phyloP scores from a whole-genome alignment of 768 basidiomycete genomes.

The Panus rudis region DNA sequence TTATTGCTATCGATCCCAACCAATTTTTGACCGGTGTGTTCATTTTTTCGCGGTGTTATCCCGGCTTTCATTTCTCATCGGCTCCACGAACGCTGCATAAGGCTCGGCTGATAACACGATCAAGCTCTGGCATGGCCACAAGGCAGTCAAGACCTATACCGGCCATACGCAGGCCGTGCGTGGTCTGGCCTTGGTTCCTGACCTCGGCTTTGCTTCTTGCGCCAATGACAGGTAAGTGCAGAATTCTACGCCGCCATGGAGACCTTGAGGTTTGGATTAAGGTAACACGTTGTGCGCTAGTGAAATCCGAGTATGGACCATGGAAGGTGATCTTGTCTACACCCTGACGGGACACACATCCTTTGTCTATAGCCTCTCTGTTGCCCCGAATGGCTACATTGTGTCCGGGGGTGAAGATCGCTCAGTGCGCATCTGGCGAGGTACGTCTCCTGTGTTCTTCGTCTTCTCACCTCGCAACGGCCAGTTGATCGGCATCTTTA shows the following conservation, averaged over 20 bases:
- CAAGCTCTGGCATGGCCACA: conserved; percentile 78
- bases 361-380: conserved; percentile 87
- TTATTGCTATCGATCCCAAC: conserved; percentile 69
- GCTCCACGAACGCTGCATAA: conserved; percentile 20
- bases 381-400: conserved; percentile 74
- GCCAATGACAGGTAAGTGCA: conserved; percentile 79
- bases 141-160: conserved; percentile 63
- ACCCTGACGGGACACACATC: conserved; percentile 92
- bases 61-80: neutral
- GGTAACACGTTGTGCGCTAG: too few species aligned
- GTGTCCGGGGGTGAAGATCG: conserved; percentile 95
- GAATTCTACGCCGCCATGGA: too few species aligned
- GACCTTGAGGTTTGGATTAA: too few species aligned
- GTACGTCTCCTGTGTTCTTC: conserved; percentile 33
- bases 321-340: conserved; percentile 70
- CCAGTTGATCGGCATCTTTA: too few species aligned
- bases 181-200: conserved; percentile 69
- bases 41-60: neutral
- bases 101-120: conserved; percentile 95
- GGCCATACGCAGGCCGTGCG: conserved; percentile 94
- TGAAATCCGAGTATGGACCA: conserved; percentile 88
- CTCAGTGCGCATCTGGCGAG: conserved; percentile 86
- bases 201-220: conserved; percentile 91
- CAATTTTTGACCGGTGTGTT: conserved; percentile 73
- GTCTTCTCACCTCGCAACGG: conserved; percentile 4